phyloP scores from a whole-genome alignment of 1,284 basidiomycete genomes.

The Somion occarium region DNA sequence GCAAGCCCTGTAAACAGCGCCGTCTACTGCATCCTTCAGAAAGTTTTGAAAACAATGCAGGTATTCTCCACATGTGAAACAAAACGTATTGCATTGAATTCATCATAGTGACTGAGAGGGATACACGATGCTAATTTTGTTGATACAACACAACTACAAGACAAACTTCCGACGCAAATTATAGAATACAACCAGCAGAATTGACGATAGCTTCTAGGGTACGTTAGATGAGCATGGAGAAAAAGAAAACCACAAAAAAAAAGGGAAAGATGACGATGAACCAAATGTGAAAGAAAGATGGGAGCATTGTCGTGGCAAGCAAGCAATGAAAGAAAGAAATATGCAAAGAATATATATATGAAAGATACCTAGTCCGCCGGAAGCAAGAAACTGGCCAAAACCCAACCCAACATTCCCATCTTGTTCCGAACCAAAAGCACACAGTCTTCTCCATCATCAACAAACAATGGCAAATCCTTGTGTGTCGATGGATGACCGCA shows the following conservation, averaged over 20 bases:
- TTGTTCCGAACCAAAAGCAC: conserved; percentile 56
- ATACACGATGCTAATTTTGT: neutral
- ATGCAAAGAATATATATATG: neutral
- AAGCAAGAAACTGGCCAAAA: conserved; percentile 71
- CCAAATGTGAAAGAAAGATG: neutral
- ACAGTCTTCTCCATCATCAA: conserved; percentile 79
- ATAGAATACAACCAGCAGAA: neutral
- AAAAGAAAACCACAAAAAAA: neutral
- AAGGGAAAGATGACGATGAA: neutral
- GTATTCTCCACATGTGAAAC: neutral
- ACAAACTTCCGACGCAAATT: neutral
- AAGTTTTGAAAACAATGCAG: neutral
- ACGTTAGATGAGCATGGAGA: neutral
- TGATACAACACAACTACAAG: neutral
- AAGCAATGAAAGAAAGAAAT: neutral
- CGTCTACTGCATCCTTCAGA: too few relatives aligned
- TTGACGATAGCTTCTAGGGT: neutral
- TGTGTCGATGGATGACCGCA: conserved; percentile 71
- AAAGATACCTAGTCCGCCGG: conserved; percentile 38
- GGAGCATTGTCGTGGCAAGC: neutral
- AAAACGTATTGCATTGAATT: neutral
- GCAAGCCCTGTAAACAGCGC: neutral
- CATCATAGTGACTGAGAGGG: too few relatives aligned
- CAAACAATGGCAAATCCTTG: conserved; percentile 63
- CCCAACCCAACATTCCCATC: conserved; percentile 63